Evolutionary conservation across 2,329 filamentous ascomycete species (phyloP).

Genomic region (Fusarium napiforme): DNA sequence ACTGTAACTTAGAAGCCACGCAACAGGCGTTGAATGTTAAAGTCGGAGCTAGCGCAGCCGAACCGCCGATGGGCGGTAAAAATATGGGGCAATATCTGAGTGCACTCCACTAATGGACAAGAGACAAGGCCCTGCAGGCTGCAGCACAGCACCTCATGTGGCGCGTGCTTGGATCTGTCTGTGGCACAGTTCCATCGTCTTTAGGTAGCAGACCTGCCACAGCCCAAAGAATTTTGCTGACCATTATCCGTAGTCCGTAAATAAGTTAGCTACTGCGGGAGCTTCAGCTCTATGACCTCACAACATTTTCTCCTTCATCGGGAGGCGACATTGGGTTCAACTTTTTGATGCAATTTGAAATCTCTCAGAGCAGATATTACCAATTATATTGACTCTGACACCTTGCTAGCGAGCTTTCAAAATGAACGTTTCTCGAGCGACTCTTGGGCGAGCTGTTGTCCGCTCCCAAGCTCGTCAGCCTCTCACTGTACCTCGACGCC

Average conservation of each 20-base stretch:
- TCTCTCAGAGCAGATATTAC: background rate
- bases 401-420: conserved; percentile 6
- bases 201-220: conserved; percentile 22
- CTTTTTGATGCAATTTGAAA: conserved; percentile 5
- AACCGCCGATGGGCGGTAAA: conserved; percentile 43
- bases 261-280: conserved; percentile 7
- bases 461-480: conserved; percentile 39
- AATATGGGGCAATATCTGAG: conserved; percentile 11
- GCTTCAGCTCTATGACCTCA: conserved; percentile 45
- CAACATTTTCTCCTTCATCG: conserved; percentile 25
- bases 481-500: conserved; percentile 38
- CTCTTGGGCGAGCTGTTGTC: conserved; percentile 45
- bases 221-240: conserved; percentile 46
- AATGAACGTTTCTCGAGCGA: conserved; percentile 49
- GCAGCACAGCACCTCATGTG: conserved; percentile 11
- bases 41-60: conserved; percentile 47
- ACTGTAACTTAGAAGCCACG: conserved; percentile 44
- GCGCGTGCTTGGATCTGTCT: conserved; percentile 16
- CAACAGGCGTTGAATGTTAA: conserved; percentile 40
- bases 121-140: background rate
- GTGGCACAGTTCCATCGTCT: conserved; percentile 17
- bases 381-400: conserved; percentile 6
- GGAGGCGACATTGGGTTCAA: conserved; percentile 19
- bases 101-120: too few species aligned
- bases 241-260: conserved; percentile 12